Conservation (phyloP, 2,329 filamentous ascomycete species). For the Coniochaeta pulveracea region DNA sequence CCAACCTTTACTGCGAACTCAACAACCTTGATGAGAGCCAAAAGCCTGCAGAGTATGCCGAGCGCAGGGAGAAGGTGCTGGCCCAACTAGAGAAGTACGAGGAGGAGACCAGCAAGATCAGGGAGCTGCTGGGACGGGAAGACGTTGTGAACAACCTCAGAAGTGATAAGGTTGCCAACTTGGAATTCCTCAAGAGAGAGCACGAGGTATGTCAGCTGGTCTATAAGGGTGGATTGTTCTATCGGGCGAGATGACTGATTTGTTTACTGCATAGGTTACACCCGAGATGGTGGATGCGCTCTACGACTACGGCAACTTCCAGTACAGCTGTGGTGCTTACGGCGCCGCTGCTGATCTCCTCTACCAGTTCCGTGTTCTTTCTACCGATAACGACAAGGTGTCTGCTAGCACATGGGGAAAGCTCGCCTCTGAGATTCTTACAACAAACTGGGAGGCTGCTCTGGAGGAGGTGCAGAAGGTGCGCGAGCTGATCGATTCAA, state of each 20-base stretch:
- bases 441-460: conserved; percentile 86
- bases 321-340: conserved; percentile 97
- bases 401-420: conserved; percentile 95
- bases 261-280: conserved; percentile 51
- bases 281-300: conserved; percentile 92
- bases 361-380: conserved; percentile 95
- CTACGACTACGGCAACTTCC: conserved; percentile 92
- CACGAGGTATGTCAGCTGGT: conserved; percentile 56
- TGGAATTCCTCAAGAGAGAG: conserved; percentile 95
- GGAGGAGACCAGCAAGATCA: conserved; percentile 81
- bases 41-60: conserved; percentile 72
- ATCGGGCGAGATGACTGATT: conserved; percentile 3
- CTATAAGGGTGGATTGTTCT: conserved; percentile 7
- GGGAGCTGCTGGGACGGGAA: conserved; percentile 74
- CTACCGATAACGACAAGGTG: conserved; percentile 97
- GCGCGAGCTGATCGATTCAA: conserved; percentile 84
- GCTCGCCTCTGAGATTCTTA: conserved; percentile 90
- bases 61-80: conserved; percentile 83
- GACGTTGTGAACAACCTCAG: conserved; percentile 84
- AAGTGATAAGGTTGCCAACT: conserved; percentile 96
- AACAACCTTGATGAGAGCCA: conserved; percentile 55
- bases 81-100: conserved; percentile 72
- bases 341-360: conserved; percentile 80
- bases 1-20: conserved; percentile 81
- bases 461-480: conserved; percentile 87